Evolutionary conservation across 306 rosid species (phyloP).

Genomic region (Glycine soja): DNA sequence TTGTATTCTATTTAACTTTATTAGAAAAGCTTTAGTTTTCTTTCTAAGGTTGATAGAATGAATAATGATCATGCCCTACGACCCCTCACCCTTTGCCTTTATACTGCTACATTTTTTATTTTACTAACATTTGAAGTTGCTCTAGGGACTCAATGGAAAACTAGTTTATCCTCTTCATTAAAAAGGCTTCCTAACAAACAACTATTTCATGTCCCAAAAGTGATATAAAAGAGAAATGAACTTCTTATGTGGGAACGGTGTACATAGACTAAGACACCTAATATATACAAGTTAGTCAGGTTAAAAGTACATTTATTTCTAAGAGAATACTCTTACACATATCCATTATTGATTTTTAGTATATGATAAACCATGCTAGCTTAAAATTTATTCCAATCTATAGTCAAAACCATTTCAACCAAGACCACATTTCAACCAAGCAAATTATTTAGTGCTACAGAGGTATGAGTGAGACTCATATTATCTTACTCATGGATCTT

Average conservation of each 20-base stretch:
- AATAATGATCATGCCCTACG: neutral
- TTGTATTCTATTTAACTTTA: constrained; percentile 14
- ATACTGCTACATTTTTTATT: constrained; percentile 23
- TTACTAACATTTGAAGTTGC: constrained; percentile 26
- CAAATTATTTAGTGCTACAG: no score
- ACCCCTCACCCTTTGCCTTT: neutral
- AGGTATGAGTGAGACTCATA: no score
- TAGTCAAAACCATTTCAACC: constrained; percentile 13
- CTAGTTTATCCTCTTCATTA: neutral
- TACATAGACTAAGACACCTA: neutral
- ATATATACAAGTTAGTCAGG: neutral
- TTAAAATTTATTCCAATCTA: neutral
- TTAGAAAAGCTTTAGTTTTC: constrained; percentile 17
- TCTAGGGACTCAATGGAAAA: constrained; percentile 17
- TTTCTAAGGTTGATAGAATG: neutral
- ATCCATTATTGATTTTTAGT: constrained; percentile 6
- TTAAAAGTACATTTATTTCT: neutral
- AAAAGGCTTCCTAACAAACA: neutral
- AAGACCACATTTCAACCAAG: constrained; percentile 33
- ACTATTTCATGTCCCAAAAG: constrained; percentile 7
- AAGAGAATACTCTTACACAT: neutral
- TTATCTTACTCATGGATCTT: no score
- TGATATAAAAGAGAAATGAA: neutral
- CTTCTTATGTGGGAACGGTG: neutral
- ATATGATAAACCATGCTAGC: neutral